phyloP scores from a whole-genome alignment of 2,329 filamentous ascomycete genomes.

The Ophiobolus disseminans region DNA sequence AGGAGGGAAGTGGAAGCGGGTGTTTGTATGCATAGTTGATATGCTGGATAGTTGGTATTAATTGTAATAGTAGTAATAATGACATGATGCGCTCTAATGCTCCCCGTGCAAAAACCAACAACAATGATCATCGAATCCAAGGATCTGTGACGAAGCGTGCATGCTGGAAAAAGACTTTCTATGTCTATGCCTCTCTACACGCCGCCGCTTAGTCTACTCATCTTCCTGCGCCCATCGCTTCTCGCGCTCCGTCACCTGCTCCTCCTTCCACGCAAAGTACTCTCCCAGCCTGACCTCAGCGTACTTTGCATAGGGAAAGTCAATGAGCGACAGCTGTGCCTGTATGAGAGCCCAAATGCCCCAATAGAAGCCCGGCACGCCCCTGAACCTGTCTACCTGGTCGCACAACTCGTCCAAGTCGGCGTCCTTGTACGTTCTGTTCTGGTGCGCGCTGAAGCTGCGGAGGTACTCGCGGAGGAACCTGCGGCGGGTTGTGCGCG shows the following conservation, averaged over 20 bases:
- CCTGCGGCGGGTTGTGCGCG: conserved; percentile 73
- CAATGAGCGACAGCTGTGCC: conserved; percentile 89
- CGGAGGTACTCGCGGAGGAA: conserved; percentile 86
- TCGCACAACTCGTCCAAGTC: conserved; percentile 74
- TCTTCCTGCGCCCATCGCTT: conserved; percentile 74
- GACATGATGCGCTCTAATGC: too few relatives aligned
- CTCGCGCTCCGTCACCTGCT: conserved; percentile 76
- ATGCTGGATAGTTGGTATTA: too few relatives aligned
- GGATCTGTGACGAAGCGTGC: too few relatives aligned
- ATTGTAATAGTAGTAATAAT: too few relatives aligned
- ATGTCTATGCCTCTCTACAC: too few relatives aligned
- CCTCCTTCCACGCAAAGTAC: conserved; percentile 88
- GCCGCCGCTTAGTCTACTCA: background rate
- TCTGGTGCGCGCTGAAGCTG: conserved; percentile 65
- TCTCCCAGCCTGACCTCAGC: conserved; percentile 85
- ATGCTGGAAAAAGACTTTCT: too few relatives aligned
- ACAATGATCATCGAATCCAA: too few relatives aligned
- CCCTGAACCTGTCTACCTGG: conserved; percentile 87
- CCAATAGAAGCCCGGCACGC: conserved; percentile 88
- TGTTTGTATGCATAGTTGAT: too few relatives aligned
- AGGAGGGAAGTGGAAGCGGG: too few relatives aligned
- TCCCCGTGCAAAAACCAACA: too few relatives aligned
- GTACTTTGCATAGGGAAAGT: conserved; percentile 95
- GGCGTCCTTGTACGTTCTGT: conserved; percentile 53
- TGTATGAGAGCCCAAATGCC: conserved; percentile 97